phyloP scores from a whole-genome alignment of 2,329 filamentous ascomycete genomes.

The Aspergillus piperis region DNA sequence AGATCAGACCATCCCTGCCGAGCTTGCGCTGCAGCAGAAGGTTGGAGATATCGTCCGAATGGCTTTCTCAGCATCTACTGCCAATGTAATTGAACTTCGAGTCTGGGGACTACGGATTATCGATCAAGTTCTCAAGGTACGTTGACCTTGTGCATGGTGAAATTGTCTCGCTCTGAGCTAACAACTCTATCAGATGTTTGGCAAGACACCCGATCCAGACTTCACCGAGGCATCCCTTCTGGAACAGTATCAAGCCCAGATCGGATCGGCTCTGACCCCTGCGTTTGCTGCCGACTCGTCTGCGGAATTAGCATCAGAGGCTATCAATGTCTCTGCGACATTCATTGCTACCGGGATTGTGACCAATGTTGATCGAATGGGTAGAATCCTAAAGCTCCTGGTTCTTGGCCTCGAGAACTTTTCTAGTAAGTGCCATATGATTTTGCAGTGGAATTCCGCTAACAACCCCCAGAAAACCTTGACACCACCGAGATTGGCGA shows the following conservation, averaged over 20 bases:
- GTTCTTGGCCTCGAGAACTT: slow-evolving; percentile 92
- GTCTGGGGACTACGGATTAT: slow-evolving; percentile 93
- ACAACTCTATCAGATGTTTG: slow-evolving; percentile 67
- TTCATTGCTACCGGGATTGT: slow-evolving; percentile 98
- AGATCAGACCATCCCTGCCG: slow-evolving; percentile 75
- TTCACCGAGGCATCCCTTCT: slow-evolving; percentile 96
- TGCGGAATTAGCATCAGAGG: slow-evolving; percentile 90
- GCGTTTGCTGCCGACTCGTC: slow-evolving; percentile 96
- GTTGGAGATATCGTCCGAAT: slow-evolving; percentile 93
- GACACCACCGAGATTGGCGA: slow-evolving; percentile 90
- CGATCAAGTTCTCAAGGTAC: slow-evolving; percentile 77
- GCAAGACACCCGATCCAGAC: slow-evolving; percentile 90
- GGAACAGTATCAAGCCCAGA: slow-evolving; percentile 98
- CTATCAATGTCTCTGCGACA: slow-evolving; percentile 95
- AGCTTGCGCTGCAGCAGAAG: slow-evolving; percentile 74
- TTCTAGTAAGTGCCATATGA: slow-evolving; percentile 56
- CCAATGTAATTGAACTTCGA: slow-evolving; percentile 83
- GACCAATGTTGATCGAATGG: slow-evolving; percentile 97
- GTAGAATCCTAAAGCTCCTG: slow-evolving; percentile 90
- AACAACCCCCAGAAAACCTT: slow-evolving; percentile 55
- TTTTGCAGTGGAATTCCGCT: background rate
- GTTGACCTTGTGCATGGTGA: slow-evolving; percentile 1
- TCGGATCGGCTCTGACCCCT: slow-evolving; percentile 91
- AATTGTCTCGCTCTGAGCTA: background rate
- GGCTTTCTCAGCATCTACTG: slow-evolving; percentile 95